These are phyloP conservation scores for Ceratocystis papillata DNA, from an alignment of 2,329 filamentous ascomycete genomes.

Conservation along the genomic window DNA sequence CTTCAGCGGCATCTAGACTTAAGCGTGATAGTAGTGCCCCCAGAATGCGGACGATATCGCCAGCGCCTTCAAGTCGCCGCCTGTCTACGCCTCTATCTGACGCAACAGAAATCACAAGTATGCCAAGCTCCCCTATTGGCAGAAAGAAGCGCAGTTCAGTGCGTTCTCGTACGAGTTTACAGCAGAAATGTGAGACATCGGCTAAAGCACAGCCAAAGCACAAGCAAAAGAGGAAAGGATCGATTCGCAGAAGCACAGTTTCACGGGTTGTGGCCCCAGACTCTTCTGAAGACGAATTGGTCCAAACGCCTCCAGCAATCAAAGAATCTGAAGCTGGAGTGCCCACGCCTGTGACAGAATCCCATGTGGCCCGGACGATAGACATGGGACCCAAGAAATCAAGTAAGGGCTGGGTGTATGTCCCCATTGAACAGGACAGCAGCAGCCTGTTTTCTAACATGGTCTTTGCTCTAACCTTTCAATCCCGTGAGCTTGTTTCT, in stretches of 20 bases:
- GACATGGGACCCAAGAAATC: background rate
- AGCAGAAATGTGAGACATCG: background rate
- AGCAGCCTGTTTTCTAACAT: slow-evolving; percentile 58
- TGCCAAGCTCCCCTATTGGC: background rate
- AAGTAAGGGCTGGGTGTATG: slow-evolving; percentile 22
- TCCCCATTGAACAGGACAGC: slow-evolving; percentile 24
- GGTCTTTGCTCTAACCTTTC: slow-evolving; percentile 77
- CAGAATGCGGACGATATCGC: background rate
- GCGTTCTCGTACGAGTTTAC: background rate
- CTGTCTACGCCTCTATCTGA: slow-evolving; percentile 12
- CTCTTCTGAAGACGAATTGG: slow-evolving; percentile 21
- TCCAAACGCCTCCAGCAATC: slow-evolving; percentile 4
- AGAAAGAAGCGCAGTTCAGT: background rate
- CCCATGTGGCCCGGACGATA: background rate
- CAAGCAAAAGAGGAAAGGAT: background rate
- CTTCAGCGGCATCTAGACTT: background rate
- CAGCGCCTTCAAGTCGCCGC: background rate
- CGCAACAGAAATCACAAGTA: background rate
- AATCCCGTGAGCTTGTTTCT: slow-evolving; percentile 40
- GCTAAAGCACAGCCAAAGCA: background rate
- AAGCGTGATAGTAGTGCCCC: background rate
- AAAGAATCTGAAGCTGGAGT: background rate
- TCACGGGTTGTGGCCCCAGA: background rate
- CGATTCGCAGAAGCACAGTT: slow-evolving; percentile 2
- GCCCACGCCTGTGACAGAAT: slow-evolving; percentile 2